Conservation (phyloP, 1,139 yeast species). For the Pichia cactophila region DNA sequence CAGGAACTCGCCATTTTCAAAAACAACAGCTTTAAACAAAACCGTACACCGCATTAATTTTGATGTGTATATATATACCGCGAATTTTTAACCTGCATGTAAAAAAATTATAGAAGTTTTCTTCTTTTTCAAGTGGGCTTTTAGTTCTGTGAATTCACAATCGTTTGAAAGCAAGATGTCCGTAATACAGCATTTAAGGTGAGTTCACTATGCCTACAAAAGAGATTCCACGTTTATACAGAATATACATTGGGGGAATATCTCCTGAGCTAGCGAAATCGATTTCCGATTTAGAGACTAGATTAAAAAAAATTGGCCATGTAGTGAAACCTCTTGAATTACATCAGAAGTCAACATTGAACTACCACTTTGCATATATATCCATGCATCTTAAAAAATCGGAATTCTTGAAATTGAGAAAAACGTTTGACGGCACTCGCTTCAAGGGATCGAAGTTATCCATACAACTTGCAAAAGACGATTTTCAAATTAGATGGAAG, state of each 20-base stretch:
- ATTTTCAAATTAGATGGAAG: constrained; percentile 39
- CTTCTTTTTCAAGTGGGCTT: too few species aligned
- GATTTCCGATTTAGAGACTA: constrained; percentile 34
- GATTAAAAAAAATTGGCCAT: constrained; percentile 46
- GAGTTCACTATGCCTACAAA: neutral
- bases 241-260: constrained; percentile 67
- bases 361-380: constrained; percentile 59
- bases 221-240: constrained; percentile 6
- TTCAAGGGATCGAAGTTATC: constrained; percentile 67
- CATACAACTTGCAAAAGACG: constrained; percentile 43
- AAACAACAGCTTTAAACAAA: neutral
- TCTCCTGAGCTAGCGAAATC: constrained; percentile 45
- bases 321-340: constrained; percentile 37
- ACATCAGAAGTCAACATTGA: constrained; percentile 37
- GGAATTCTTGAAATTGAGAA: constrained; percentile 41
- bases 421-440: constrained; percentile 57
- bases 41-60: neutral
- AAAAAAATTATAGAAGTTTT: too few species aligned
- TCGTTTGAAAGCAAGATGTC: too few species aligned
- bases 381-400: constrained; percentile 46
- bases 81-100: too few species aligned
- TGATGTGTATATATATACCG: too few species aligned
- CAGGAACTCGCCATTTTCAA: neutral
- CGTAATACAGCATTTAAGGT: too few species aligned
- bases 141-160: too few species aligned